A percentile compares a stretch with the other conserved stretches of the same genome.
Conservation (phyloP, 106 monocot genomes). For the Apostasia ramifera region DNA sequence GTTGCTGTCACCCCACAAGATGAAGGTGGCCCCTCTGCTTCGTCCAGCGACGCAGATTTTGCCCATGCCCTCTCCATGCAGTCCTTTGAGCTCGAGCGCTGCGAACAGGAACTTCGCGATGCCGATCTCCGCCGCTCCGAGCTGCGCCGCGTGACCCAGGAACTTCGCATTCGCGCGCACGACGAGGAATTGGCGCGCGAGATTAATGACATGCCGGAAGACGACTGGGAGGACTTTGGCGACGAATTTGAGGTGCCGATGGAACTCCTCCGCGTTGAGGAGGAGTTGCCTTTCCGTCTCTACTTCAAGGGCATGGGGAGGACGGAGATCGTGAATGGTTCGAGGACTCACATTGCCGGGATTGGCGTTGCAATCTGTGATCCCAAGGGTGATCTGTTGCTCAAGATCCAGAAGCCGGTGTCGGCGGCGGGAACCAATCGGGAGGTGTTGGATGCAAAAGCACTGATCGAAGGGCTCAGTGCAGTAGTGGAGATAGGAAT, state of each 20-base stretch:
- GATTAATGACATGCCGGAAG: conserved; percentile 36
- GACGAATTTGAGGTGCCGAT: conserved; percentile 65
- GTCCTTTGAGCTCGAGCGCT: conserved; percentile 41
- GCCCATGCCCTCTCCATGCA: conserved; percentile 24
- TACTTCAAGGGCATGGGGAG: conserved; percentile 52
- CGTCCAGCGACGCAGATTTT: conserved; percentile 3
- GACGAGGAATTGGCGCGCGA: conserved; percentile 65
- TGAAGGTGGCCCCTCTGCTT: neutral
- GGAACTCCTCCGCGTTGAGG: conserved; percentile 8
- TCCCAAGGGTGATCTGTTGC: conserved; percentile 30
- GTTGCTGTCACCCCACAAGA: neutral
- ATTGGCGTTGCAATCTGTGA: conserved; percentile 64
- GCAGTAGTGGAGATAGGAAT: conserved; percentile 42
- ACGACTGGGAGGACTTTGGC: conserved; percentile 62
- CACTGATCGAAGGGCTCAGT: conserved; percentile 65
- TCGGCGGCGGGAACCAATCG: conserved; percentile 1
- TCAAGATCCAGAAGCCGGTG: conserved; percentile 68
- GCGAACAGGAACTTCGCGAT: conserved; percentile 36
- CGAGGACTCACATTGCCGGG: conserved; percentile 16
- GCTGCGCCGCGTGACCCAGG: conserved; percentile 20
- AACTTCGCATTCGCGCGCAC: conserved; percentile 39
- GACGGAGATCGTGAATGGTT: conserved; percentile 14
- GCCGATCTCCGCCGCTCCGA: conserved; percentile 22
- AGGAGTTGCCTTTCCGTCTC: conserved; percentile 30
- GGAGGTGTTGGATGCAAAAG: conserved; percentile 45